These are phyloP conservation scores for Pichia rugopelliculosa DNA, from an alignment of 805 yeast genomes.

Conservation along the genomic window DNA sequence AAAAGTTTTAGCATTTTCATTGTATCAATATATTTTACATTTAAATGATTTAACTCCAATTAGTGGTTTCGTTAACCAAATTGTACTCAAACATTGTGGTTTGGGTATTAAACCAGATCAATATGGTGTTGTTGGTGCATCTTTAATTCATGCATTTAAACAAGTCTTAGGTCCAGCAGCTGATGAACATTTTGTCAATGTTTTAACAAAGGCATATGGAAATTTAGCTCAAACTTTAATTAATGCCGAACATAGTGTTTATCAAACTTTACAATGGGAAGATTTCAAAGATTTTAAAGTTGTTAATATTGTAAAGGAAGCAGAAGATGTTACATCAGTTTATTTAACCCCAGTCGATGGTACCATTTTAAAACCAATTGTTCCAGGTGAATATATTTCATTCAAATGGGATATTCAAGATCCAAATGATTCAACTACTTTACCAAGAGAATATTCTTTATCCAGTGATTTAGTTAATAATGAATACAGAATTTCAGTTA, in stretches of 20 bases:
- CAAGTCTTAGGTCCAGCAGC: constrained; percentile 53
- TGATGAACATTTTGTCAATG: constrained; percentile 48
- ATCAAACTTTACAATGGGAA: constrained; percentile 41
- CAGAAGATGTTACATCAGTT: constrained; percentile 42
- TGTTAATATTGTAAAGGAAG: constrained; percentile 35
- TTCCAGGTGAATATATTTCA: constrained; percentile 42
- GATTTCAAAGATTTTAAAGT: constrained; percentile 50
- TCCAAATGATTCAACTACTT: constrained; percentile 23
- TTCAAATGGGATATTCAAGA: constrained; percentile 29
- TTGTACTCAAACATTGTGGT: constrained; percentile 61
- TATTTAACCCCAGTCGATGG: constrained; percentile 42
- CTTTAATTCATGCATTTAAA: constrained; percentile 46
- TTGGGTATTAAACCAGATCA: constrained; percentile 56
- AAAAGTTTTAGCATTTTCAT: constrained; percentile 53
- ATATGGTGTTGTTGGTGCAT: constrained; percentile 56
- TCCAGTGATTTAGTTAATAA: constrained; percentile 31
- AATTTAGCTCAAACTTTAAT: constrained; percentile 57
- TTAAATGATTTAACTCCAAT: constrained; percentile 53
- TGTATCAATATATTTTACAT: constrained; percentile 53
- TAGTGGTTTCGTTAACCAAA: constrained; percentile 46
- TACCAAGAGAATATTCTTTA: constrained; percentile 53
- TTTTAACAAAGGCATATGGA: constrained; percentile 62
- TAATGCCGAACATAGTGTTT: constrained; percentile 42
- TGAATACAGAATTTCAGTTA: constrained; percentile 55
- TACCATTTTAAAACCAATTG: constrained; percentile 14